Conservation (phyloP, 31 red algal genomes). For the Endocladia muricata region DNA sequence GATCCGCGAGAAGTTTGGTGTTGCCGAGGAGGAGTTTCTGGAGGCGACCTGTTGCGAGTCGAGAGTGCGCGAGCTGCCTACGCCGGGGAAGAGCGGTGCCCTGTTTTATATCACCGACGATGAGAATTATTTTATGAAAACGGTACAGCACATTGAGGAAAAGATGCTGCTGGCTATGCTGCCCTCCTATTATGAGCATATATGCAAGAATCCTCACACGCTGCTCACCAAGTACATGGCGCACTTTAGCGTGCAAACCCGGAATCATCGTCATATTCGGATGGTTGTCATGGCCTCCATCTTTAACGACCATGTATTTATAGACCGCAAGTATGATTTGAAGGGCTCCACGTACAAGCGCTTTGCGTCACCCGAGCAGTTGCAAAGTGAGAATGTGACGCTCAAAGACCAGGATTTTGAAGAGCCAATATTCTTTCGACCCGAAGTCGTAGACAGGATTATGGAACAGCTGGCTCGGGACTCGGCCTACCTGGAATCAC, state of each 20-base stretch:
- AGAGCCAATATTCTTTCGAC: conserved; percentile 64
- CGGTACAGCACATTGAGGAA: conserved; percentile 65
- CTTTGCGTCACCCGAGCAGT: conserved; percentile 55
- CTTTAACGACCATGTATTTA: conserved; percentile 61
- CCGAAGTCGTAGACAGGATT: conserved; percentile 55
- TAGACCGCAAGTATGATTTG: conserved; percentile 89
- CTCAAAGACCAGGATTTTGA: conserved; percentile 82
- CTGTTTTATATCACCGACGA: conserved; percentile 93
- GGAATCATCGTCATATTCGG: conserved; percentile 80
- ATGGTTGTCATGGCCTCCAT: conserved; percentile 93
- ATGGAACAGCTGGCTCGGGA: conserved; percentile 79
- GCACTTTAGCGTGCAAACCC: conserved; percentile 59
- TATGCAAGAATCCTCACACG: conserved; percentile 67
- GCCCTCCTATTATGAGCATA: conserved; percentile 80
- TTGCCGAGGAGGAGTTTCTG: conserved; percentile 64
- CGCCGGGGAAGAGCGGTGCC: conserved; percentile 83
- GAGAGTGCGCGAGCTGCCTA: conserved; percentile 78
- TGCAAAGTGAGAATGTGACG: conserved; percentile 68
- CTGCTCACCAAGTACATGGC: conserved; percentile 88
- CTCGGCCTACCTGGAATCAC: conserved; percentile 70
- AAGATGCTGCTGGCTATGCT: conserved; percentile 67
- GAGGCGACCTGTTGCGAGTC: conserved; percentile 64
- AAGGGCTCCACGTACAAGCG: conserved; percentile 83
- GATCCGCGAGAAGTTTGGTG: conserved; percentile 60
- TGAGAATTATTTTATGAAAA: conserved; percentile 93